Evolutionary conservation across 164 flowering plant genomes (phyloP).

Genomic region (Vitis cinerea): DNA sequence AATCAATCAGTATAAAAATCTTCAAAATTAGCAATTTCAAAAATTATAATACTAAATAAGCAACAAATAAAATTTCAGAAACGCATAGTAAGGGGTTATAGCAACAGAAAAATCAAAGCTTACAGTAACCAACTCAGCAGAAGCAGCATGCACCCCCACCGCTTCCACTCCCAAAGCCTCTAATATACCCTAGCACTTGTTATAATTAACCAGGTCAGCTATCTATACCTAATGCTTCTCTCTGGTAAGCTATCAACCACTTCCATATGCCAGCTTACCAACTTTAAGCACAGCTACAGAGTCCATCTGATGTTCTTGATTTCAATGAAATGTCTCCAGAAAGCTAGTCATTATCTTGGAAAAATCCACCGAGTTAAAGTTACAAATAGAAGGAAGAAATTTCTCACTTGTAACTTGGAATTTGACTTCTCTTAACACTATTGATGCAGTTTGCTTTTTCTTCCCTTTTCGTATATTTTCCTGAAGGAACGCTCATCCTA

Average conservation of each 20-base stretch:
- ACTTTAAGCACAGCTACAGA: neutral
- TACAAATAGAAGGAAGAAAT: neutral
- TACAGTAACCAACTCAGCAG: neutral
- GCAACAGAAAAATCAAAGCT: neutral
- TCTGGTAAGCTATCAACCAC: neutral
- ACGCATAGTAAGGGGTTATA: neutral
- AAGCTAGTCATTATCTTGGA: too few species aligned
- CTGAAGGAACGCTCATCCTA: neutral
- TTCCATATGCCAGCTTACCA: neutral
- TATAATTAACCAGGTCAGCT: neutral
- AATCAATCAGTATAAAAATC: too few species aligned
- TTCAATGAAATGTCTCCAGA: neutral
- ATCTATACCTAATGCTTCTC: neutral
- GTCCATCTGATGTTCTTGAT: neutral
- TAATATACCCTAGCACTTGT: neutral
- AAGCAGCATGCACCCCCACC: neutral
- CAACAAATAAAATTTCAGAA: neutral
- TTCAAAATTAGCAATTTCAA: too few species aligned
- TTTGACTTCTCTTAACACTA: too few species aligned
- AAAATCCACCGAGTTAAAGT: neutral
- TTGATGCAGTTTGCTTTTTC: too few species aligned
- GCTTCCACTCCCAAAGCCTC: neutral
- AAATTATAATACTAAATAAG: neutral
- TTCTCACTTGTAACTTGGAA: too few species aligned
- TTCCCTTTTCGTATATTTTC: neutral